Evolutionary conservation across 345 rosid species (phyloP), one percentile per base, ranked within the genome.

Genomic region (Eucalyptus shirleyi): DNA sequence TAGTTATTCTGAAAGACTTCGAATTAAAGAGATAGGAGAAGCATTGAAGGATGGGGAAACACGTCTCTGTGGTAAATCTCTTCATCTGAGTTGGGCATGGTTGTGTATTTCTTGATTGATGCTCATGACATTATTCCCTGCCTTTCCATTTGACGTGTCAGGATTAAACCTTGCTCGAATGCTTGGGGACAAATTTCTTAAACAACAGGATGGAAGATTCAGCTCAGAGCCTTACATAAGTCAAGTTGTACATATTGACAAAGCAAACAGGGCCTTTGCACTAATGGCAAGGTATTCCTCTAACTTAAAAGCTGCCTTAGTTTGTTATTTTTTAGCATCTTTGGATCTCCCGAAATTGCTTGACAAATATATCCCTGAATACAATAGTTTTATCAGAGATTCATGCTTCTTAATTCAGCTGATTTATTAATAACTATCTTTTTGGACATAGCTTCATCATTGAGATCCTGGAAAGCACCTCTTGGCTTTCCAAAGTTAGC

Each of bases 131-230:
- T 77, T 77, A 21, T 5, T 21, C 47, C 28, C 9, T 23, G 47
- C 83, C 83, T 77, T 40, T 77, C 28, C 6, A 23, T 40, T 21
- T 77, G 83, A 77, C 47, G 1, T 77, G 83, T 40, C 93, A 98
- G 99, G 99, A 69, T 89, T 98, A 93, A 97, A 96, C 92, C 99
- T 98, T 87, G 96, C 98, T 77, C 95, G 99, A 89, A 95, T 97
- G 99, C 99, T 98, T 87, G 99, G 99, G 89, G 99, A 96, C 93
- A 98, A 98, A 88, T 98, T 95, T 93, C 91, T 95, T 90, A 98
- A 98, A 92, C 95, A 95, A 93, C 97, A 97, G 93, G 99, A 98
- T 85, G 89, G 91, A 19, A 95, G 99, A 50, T 97, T 97, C 91
- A 95, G 96, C 88, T 93, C 98, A 23, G 98, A 96, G 92, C 99